phyloP scores from a whole-genome alignment of 2,329 filamentous ascomycete species.

The Coniochaeta hoffmannii region DNA sequence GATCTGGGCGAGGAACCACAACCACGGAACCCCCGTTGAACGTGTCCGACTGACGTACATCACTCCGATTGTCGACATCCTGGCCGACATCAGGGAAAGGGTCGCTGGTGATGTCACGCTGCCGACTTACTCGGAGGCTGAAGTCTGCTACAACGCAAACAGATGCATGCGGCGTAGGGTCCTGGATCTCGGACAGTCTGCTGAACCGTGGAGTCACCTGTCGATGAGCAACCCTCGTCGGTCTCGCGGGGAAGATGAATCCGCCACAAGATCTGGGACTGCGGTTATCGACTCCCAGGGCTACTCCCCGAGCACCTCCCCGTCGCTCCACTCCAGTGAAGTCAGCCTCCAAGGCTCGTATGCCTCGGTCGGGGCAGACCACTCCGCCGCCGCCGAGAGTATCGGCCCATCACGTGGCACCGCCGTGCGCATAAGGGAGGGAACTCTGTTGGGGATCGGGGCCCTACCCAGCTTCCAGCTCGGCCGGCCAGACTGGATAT shows the following conservation, averaged over 20 bases:
- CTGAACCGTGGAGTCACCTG: not conserved
- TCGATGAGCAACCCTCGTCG: not conserved
- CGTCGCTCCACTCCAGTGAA: not conserved
- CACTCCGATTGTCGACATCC: constrained; percentile 12
- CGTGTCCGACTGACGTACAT: constrained; percentile 11
- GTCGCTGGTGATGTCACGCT: constrained; percentile 2
- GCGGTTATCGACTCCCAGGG: not conserved
- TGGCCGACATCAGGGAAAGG: constrained; percentile 8
- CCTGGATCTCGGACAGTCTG: not conserved
- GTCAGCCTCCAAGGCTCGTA: not conserved
- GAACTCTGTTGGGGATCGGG: not conserved
- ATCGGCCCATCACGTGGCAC: not conserved
- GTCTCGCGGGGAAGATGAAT: not conserved
- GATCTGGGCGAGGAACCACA: constrained; percentile 11
- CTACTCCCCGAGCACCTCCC: not conserved
- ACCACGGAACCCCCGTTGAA: constrained; percentile 5
- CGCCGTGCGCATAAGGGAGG: not conserved
- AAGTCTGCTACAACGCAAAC: not conserved
- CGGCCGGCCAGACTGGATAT: not conserved
- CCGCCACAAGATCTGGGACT: not conserved
- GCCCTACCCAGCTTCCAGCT: not conserved
- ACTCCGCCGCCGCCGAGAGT: not conserved
- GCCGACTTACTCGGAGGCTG: constrained; percentile 4
- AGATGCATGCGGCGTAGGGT: not conserved
- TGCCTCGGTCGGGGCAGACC: not conserved